Evolutionary conservation across 1,139 yeast genomes (phyloP), one percentile per base, ranked within the genome.

Genomic region (Hansenula lynferdii): DNA sequence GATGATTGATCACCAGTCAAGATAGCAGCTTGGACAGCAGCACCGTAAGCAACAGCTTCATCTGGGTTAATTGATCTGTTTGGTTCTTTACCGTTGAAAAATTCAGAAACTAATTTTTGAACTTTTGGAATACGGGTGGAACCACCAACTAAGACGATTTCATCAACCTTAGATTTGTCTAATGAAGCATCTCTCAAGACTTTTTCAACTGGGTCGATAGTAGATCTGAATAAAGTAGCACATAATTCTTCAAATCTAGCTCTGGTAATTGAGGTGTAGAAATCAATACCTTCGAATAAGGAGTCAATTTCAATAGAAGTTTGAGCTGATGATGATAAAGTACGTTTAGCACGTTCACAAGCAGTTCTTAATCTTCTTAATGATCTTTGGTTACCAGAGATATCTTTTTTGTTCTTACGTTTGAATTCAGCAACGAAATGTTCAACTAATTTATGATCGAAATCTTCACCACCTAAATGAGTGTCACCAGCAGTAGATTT

Each of bases 401-500:
- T 68, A 64, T 84, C 94, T 63, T 77, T 73, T 70, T 81, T 82
- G 70, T 81, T 72, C 77, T 84, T 84, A 75, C 87, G 79, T 81
- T 83, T 81, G 80, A 84, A 84, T 65, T 84, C 92, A 56, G 77
- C 75, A 60, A 79, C 80, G 70, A 84, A 83, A 72, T 77, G 84
- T 68, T 70, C 83, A 48, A 84, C 84, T 61, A 84, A 70, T 72
- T 85, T 78, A 73, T 82, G 79, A 68, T 84, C 94, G 65, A 84
- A 83, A 69, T 83, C 94, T 70, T 76, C 80, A 72, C 81, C 81
- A 62, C 68, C 68, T 57, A 63, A 62, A 56, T 63, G 68, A 62
- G 97, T 90, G 72, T 90, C 97, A 86, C 97, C 97, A 65, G 97
- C 96, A 61, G 97, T 90, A 62, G 97, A 92, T 82, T 90, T 90